Percentiles rank a stretch among this genome's conserved stretches.
These are phyloP conservation scores for Effrenium voratum DNA, from an alignment of 73 alveolate genomes.

Conservation along the genomic window DNA sequence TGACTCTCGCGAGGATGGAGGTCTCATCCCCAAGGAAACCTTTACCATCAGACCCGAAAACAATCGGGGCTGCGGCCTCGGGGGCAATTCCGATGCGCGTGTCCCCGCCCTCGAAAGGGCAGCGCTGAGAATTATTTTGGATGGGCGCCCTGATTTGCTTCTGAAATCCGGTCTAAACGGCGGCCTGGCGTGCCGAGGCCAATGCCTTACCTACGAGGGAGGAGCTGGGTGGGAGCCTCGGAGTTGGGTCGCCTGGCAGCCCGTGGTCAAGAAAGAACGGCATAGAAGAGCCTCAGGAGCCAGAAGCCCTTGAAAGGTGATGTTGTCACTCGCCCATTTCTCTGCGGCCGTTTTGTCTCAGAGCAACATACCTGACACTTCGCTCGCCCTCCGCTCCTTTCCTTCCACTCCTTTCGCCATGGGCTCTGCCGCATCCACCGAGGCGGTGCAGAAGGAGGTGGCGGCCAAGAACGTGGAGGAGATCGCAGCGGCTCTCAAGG, in stretches of 20 bases:
- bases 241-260: background rate
- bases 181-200: background rate
- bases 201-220: conserved; percentile 82
- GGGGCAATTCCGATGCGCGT: too few species aligned
- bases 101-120: too few species aligned
- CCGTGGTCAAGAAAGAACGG: too few species aligned
- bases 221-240: conserved; percentile 30
- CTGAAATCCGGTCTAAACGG: background rate
- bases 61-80: too few species aligned
- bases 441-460: background rate
- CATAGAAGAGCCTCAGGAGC: too few species aligned
- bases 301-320: too few species aligned
- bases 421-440: background rate
- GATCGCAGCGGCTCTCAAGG: conserved; percentile 11
- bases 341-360: too few species aligned
- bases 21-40: conserved; percentile 52
- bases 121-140: too few species aligned
- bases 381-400: too few species aligned
- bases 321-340: too few species aligned
- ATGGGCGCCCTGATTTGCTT: background rate
- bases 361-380: too few species aligned
- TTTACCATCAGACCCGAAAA: conserved; percentile 2
- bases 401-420: background rate
- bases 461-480: background rate
- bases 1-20: conserved; percentile 28